Base-by-base conservation (phyloP, 176 grass and related monocot species). In the Raddia distichophylla region DNA sequence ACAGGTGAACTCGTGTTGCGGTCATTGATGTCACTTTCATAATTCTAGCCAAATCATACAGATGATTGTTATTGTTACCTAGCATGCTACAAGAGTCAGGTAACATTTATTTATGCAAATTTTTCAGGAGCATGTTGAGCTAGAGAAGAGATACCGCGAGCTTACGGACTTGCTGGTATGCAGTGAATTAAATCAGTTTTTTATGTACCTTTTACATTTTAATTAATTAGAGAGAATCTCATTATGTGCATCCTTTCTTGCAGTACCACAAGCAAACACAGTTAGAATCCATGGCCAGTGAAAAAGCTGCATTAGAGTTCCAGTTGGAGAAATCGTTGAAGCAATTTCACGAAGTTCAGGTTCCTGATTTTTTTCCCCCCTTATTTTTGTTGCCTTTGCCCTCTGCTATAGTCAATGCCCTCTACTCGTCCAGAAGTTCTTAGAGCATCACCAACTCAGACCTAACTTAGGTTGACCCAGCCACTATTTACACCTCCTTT, bases 221-320 rank as follows among this genome's bases (percentile, higher is more conserved):
- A 27, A 22, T 46, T 64, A 67, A 69, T 11, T 32, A 68, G 51
- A 73, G 9, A 46, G 72, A 60, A 45, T 55, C 67, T 86, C 34
- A 80, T 70, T 80, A 13, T 83, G 20, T 89, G 64, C 19, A 46
- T 84, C 51, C 60, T 76, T 81, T 81, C 69, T 87, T 91, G 77
- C 80, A 99, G 96, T 99, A 99, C 87, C 96, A 99, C 84, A 99
- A 99, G 77, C 96, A 99, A 99, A 99, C 96, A 77, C 93, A 99
- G 77, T 76, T 99, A 78, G 96, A 99, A 86, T 87, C 82, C 48
- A 91, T 99, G 93, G 84, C 93, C 33, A 93, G 96, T 85, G 91
- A 95, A 85, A 99, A 99, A 34, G 96, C 89, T 40, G 96, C 96
- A 63, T 66, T 99, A 42, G 96, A 99, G 71, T 99, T 99, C 54